These are phyloP conservation scores for Penicillium nordicum DNA, from an alignment of 2,329 filamentous ascomycete species.

Conservation along the genomic window DNA sequence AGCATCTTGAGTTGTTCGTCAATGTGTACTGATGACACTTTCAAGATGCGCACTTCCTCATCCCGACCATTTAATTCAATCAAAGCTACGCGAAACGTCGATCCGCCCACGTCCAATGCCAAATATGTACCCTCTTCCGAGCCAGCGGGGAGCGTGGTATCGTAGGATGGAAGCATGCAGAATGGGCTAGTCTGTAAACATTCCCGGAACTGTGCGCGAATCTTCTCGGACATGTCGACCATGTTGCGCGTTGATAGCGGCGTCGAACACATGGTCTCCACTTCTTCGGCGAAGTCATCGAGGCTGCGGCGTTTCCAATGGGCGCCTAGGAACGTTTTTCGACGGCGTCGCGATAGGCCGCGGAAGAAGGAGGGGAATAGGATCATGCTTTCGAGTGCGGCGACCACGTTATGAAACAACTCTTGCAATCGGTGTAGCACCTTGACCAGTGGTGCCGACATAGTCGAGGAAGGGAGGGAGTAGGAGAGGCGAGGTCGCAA, in stretches of 20 bases:
- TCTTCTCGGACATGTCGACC: slow-evolving; percentile 44
- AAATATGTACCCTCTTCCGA: slow-evolving; percentile 59
- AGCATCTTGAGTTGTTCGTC: slow-evolving; percentile 55
- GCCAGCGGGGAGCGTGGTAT: slow-evolving; percentile 58
- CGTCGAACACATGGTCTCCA: slow-evolving; percentile 37
- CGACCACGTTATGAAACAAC: slow-evolving; percentile 40
- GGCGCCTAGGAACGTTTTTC: slow-evolving; percentile 32
- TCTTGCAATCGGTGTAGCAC: slow-evolving; percentile 42
- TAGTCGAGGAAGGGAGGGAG: slow-evolving; percentile 22
- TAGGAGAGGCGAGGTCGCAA: neutral
- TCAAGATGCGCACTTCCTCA: slow-evolving; percentile 53
- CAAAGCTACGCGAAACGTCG: slow-evolving; percentile 61
- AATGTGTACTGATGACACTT: slow-evolving; percentile 55
- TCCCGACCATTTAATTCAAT: slow-evolving; percentile 53
- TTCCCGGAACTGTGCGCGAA: slow-evolving; percentile 52
- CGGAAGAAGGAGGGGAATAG: slow-evolving; percentile 41
- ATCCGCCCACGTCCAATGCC: slow-evolving; percentile 64
- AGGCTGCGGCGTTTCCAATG: slow-evolving; percentile 39
- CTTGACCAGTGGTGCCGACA: slow-evolving; percentile 38
- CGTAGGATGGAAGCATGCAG: slow-evolving; percentile 65
- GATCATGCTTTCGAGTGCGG: slow-evolving; percentile 41
- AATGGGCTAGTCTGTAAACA: slow-evolving; percentile 55
- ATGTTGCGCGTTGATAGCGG: slow-evolving; percentile 38
- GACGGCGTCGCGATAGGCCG: slow-evolving; percentile 30
- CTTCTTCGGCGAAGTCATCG: slow-evolving; percentile 39